Evolutionary conservation across 257 asterid genomes (phyloP).

Genomic region (Solanum corneliomulleri): DNA sequence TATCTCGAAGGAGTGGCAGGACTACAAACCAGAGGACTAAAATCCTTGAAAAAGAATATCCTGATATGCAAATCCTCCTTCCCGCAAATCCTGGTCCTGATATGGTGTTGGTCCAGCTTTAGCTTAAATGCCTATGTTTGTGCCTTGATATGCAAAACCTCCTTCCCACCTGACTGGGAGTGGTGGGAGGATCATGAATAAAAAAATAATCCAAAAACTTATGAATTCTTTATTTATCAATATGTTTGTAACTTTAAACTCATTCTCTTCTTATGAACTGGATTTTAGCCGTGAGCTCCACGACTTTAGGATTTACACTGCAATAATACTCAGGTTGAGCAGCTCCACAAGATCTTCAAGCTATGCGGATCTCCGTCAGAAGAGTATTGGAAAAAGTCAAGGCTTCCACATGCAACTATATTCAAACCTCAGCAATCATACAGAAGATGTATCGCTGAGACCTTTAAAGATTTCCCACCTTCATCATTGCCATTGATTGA

Average conservation of each 20-base stretch:
- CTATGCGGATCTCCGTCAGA: conserved; percentile 83
- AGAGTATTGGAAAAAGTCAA: conserved; percentile 77
- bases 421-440: conserved; percentile 83
- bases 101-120: background rate
- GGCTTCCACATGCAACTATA: conserved; percentile 76
- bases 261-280: background rate
- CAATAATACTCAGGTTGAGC: conserved; percentile 55
- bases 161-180: background rate
- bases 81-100: background rate
- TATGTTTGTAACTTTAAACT: background rate
- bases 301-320: background rate
- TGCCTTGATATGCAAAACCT: background rate
- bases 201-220: background rate
- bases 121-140: background rate
- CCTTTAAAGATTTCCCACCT: conserved; percentile 66
- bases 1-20: background rate
- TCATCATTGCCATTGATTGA: conserved; percentile 68
- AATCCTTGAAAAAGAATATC: background rate
- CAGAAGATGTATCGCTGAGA: conserved; percentile 61
- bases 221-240: background rate
- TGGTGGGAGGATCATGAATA: background rate
- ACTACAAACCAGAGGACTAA: background rate
- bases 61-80: background rate
- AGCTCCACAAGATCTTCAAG: conserved; percentile 86
- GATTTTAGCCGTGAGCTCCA: background rate